phyloP scores from a whole-genome alignment of 164 flowering plant genomes.

The Echeveria elegans region DNA sequence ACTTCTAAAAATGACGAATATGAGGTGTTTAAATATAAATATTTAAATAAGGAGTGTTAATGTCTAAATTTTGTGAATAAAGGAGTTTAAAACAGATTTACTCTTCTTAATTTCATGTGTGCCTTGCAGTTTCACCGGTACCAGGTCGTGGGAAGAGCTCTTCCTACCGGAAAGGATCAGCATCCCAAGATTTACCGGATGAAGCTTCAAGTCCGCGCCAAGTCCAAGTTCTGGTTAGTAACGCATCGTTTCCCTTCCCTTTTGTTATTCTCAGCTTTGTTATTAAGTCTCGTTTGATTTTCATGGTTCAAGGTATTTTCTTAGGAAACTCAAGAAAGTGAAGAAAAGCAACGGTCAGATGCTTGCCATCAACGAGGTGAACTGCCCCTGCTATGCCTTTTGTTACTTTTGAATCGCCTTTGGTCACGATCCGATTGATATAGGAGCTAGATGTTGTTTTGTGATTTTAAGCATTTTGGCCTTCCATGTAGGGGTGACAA shows the following conservation, averaged over 20 bases:
- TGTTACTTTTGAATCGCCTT: too few species aligned
- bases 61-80: too few species aligned
- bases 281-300: not conserved
- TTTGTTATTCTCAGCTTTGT: not conserved
- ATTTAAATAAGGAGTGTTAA: too few species aligned
- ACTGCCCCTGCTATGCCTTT: not conserved
- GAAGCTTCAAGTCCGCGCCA: constrained; percentile 28
- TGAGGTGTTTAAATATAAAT: too few species aligned
- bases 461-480: too few species aligned
- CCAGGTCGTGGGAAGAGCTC: constrained; percentile 28
- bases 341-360: constrained; percentile 24
- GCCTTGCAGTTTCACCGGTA: constrained; percentile 28
- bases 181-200: constrained; percentile 25
- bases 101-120: not conserved
- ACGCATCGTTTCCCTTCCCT: not conserved
- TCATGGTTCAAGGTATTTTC: constrained; percentile 15
- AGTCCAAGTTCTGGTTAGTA: constrained; percentile 25
- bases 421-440: not conserved
- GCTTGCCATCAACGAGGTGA: constrained; percentile 23
- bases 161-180: constrained; percentile 19
- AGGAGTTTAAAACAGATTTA: too few species aligned
- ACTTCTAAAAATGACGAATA: too few species aligned
- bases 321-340: constrained; percentile 26
- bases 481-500: too few species aligned
- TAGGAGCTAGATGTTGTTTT: not conserved